Base-by-base conservation (phyloP, 495 filamentous ascomycete species). In the Tetracladium setigerum region DNA sequence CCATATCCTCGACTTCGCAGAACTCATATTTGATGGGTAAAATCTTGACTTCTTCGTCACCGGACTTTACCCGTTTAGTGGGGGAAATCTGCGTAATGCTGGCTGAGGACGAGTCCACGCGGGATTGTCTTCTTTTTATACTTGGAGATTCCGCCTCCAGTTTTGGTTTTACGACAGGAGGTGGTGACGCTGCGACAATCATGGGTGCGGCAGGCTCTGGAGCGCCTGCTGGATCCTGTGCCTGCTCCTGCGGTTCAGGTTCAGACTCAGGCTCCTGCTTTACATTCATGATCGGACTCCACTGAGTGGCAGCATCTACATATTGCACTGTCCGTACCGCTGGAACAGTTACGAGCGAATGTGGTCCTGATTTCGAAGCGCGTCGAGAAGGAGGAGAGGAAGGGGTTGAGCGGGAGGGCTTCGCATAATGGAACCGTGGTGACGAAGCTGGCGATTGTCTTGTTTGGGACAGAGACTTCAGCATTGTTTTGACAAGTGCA, bases 1-100 rank as follows among this genome's bases (percentile, higher is more conserved):
- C 92, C 54, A 98, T 72, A 64, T 95, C 87, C 54, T 85, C 81
- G 14, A 85, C 76, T 41, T 86, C 75, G 54, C 86, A 90, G 18
- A 73, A 64, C 55, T 92, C 86, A 65, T 98, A 98, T 55, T 73
- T 66, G 30, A 67, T 58, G 5, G 92, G 89, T 62, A 98, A 70
- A 18, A 81, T 46, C 64, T 89, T 96, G 16, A 78, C 50, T 8
- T 43, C 18, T 3, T 17, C 22, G 9, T 41, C 22, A 14, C 13
- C 42, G 15, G 36, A 35, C 35, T 38, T 50, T 2, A 44, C 32
- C 9, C 56, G 48, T 30, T 59, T 59, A 0, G 33, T 9, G 4
- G 52, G 16, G 11, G 35, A 24, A 2, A 19, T 16, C n/a, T 51
- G 38, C 17, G 13, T 49, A 10, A 24, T 47, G 15, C n/a, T 35